Conservation (phyloP, 2,329 filamentous ascomycete genomes). For the Byssoonygena ceratinophila region DNA sequence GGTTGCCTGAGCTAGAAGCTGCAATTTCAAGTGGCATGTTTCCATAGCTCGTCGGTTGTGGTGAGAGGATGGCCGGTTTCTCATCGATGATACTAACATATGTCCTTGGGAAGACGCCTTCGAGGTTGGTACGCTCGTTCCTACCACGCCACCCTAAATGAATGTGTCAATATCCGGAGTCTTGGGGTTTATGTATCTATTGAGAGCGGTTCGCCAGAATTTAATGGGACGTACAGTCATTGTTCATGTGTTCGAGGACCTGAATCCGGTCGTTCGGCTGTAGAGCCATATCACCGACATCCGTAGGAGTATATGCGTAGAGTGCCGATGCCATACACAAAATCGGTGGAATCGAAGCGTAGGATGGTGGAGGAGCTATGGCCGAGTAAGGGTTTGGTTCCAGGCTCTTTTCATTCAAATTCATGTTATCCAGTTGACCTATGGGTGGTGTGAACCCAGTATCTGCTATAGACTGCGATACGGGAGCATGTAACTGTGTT, state of each 20-base stretch:
- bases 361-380: conserved; percentile 42
- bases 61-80: conserved; percentile 39
- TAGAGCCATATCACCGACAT: conserved; percentile 71
- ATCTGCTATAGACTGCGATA: conserved; percentile 20
- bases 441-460: conserved; percentile 12
- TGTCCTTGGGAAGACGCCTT: conserved; percentile 90
- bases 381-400: conserved; percentile 35
- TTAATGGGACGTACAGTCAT: conserved; percentile 53
- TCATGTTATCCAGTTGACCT: conserved; percentile 17
- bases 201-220: neutral
- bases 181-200: neutral
- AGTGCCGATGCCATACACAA: conserved; percentile 68
- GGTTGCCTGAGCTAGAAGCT: conserved; percentile 40
- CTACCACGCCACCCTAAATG: conserved; percentile 63
- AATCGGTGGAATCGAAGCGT: conserved; percentile 42
- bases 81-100: conserved; percentile 68
- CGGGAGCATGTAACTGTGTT: conserved; percentile 27
- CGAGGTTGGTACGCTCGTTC: conserved; percentile 68
- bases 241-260: conserved; percentile 87
- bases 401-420: conserved; percentile 20
- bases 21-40: conserved; percentile 68
- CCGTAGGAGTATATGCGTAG: conserved; percentile 70
- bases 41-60: conserved; percentile 37
- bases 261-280: conserved; percentile 69
- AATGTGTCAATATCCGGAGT: conserved; percentile 9